Percentiles rank a stretch among this genome's conserved stretches.
phyloP scores from a whole-genome alignment of 176 grass and related monocot species.

The Oryza brachyantha region DNA sequence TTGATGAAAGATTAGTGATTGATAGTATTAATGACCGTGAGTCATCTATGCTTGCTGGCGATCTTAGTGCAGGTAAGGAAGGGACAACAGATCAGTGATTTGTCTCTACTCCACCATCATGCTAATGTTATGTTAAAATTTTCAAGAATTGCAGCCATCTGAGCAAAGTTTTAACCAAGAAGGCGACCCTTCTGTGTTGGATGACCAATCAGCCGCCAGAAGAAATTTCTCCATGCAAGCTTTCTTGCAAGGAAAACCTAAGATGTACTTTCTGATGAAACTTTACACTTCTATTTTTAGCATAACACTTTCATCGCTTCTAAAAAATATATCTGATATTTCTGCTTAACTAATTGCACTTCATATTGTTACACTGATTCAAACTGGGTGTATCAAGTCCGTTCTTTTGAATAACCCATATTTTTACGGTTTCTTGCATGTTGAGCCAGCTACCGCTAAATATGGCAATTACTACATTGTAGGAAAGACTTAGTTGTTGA shows the following conservation, averaged over 20 bases:
- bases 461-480: conserved; percentile 39
- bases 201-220: conserved; percentile 22
- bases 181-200: conserved; percentile 21
- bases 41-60: conserved; percentile 25
- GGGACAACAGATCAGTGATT: not conserved
- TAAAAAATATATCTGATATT: not conserved
- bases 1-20: conserved; percentile 9
- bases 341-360: not conserved
- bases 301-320: not conserved
- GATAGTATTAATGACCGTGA: not conserved
- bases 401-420: not conserved
- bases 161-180: conserved; percentile 34
- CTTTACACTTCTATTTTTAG: conserved; percentile 3
- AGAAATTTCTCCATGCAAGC: conserved; percentile 51
- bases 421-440: conserved; percentile 5
- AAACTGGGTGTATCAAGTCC: not conserved
- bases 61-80: conserved; percentile 48
- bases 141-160: conserved; percentile 61
- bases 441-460: conserved; percentile 4
- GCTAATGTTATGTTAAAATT: conserved; percentile 51
- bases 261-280: conserved; percentile 45
- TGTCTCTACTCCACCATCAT: conserved; percentile 22
- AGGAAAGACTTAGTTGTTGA: conserved; percentile 56
- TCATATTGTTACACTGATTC: conserved; percentile 13
- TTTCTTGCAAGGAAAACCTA: conserved; percentile 71